Conservation (phyloP, 805 yeast genomes). For the Candida vartiovaarae region DNA sequence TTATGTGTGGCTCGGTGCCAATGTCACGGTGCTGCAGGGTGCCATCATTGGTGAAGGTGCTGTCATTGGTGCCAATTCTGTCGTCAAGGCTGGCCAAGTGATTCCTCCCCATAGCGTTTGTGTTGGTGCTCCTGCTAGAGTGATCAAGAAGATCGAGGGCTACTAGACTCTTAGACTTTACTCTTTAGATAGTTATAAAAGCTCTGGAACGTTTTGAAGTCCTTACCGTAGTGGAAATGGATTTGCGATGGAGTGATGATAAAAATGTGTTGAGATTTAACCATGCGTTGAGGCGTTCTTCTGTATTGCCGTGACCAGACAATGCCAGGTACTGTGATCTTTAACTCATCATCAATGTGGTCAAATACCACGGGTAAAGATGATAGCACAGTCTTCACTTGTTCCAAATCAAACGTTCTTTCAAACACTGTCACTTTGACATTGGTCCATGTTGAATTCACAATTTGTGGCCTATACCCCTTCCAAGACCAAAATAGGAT, state of each 20-base stretch:
- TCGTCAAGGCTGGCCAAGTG: slow-evolving; percentile 42
- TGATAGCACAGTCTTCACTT: background rate
- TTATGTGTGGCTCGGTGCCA: slow-evolving; percentile 63
- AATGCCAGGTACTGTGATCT: slow-evolving; percentile 9
- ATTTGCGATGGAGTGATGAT: slow-evolving; percentile 6
- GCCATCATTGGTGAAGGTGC: slow-evolving; percentile 56
- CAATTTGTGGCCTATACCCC: background rate
- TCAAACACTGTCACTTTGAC: slow-evolving; percentile 11
- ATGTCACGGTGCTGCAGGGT: slow-evolving; percentile 52
- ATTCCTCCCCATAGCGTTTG: slow-evolving; percentile 50
- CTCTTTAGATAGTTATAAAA: slow-evolving; percentile 13
- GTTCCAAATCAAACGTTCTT: slow-evolving; percentile 8
- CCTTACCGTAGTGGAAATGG: slow-evolving; percentile 16
- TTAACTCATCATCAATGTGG: background rate
- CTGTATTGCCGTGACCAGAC: slow-evolving; percentile 23
- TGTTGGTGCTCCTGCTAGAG: slow-evolving; percentile 58
- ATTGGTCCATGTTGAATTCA: background rate
- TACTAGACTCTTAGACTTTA: slow-evolving; percentile 5
- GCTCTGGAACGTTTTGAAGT: slow-evolving; percentile 15
- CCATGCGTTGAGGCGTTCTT: slow-evolving; percentile 9
- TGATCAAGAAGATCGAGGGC: slow-evolving; percentile 27
- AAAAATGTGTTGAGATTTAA: slow-evolving; percentile 7
- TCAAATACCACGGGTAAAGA: background rate
- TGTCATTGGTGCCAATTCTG: slow-evolving; percentile 63
- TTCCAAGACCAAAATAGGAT: slow-evolving; percentile 22